Evolutionary conservation across 306 rosid species (phyloP), one percentile per base, ranked within the genome.

Genomic region (Acacia melanoxylon): DNA sequence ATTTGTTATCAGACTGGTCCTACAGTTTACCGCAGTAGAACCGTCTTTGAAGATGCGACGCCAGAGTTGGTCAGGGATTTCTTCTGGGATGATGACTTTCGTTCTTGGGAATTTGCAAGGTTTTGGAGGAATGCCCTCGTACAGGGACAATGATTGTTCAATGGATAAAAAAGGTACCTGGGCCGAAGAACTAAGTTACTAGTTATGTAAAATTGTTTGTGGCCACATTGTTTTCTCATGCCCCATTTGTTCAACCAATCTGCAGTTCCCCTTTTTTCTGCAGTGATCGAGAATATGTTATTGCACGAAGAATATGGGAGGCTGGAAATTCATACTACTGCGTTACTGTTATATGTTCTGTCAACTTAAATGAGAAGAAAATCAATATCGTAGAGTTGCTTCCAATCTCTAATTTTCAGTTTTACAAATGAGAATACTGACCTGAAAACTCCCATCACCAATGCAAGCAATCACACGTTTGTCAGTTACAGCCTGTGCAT

Each of bases 51-150:
- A 88, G 99, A 96, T 78, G 98, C 97, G 59, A 89, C 91, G 40
- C 94, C 97, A 2, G 99, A 96, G 89, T 71, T 96, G 89, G 99
- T 96, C 24, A 91, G 98, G 86, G 99, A 96, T 87, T 96, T 96
- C 88, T 96, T 96, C 81, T 96, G 99, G 99, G 99, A 96, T 81
- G 99, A 96, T 86, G 97, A 96, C 80, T 93, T 92, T 80, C 97
- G 99, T 74, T 91, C 92, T 82, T 96, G 99, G 99, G 99, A 96
- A n/a, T n/a, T 89, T 87, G 86, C 82, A 88, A 93, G 86, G 90
- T 92, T 72, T 88, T 96, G 94, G 94, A 93, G 86, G 98, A 93
- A 81, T 92, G 97, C 82, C 91, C 89, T 75, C 83, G 75, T n/a
- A 87, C 96, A 46, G 99, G 98, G 81, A 86, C 89, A 49, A 90